These are phyloP conservation scores for Alternaria sp. DNA, from an alignment of 2,329 filamentous ascomycete species.

Conservation along the genomic window DNA sequence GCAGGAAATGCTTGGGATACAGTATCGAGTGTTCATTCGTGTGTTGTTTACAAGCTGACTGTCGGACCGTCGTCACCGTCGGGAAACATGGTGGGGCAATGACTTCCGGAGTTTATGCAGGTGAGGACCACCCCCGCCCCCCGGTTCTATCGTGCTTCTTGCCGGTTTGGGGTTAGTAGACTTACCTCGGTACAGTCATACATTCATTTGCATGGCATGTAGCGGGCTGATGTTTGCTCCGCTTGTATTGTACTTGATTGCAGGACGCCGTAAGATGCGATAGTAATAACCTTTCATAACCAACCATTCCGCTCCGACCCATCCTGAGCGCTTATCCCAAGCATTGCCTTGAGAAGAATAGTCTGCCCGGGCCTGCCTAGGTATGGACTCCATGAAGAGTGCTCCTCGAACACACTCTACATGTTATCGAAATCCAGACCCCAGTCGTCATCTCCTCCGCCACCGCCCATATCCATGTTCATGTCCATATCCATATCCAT, in stretches of 20 bases:
- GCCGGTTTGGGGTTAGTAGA: neutral
- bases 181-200: neutral
- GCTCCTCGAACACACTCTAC: conserved; percentile 20
- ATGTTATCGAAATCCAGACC: conserved; percentile 52
- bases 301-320: neutral
- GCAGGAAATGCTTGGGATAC: too few species aligned
- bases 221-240: neutral
- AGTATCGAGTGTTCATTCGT: too few species aligned
- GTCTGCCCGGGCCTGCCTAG: neutral
- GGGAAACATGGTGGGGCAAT: neutral
- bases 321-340: neutral
- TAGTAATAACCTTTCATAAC: neutral
- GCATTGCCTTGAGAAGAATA: neutral
- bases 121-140: neutral
- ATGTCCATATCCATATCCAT: conserved; percentile 30
- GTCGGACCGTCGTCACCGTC: neutral
- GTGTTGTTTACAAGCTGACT: neutral
- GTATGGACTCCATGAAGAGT: neutral
- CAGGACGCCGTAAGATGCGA: neutral
- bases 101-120: neutral
- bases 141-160: neutral
- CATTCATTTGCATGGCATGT: neutral
- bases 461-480: conserved; percentile 35
- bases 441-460: conserved; percentile 46
- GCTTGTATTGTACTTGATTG: neutral